Base-by-base conservation (phyloP, 352 stramenopile species). In the Lagenidium giganteum region DNA sequence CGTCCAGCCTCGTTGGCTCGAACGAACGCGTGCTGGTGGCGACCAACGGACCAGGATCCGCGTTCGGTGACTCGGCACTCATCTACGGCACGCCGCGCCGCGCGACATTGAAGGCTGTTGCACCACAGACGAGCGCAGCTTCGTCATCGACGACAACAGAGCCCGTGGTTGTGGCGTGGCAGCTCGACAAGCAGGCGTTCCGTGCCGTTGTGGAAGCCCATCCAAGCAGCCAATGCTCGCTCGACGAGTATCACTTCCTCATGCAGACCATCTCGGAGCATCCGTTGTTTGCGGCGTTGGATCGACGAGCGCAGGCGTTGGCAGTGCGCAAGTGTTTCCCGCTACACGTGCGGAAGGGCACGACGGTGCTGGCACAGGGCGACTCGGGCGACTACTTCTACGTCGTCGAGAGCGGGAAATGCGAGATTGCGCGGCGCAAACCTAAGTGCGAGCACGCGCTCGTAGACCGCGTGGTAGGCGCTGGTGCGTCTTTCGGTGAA, bases 401-500 rank as follows among this genome's bases (percentile, higher is more conserved):
- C 45, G 26, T 94, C 25, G 67, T 94, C 28, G 79, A 94, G 49
- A 72, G 52, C 5, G 80, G 83, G 27, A 64, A 73, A 23, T 94
- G 83, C 28, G 73, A 87, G 31, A 83, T 94, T 18, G 64, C 79
- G 35, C 69, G 83, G 6, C 53, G 67, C 13, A 92, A 94, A 21
- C 73, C 77, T 14, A 69, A 74, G 23, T 60, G 57, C 20, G 42
- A 55, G 1, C 51, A 63, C 6, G 48, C 72, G 21, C 73, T 88
- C 17, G 61, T 94, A 1, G 83, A 93, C 40, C 70, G 78, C 4
- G 53, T 84, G 17, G 80, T 94, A 22, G 80, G 80, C 2, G 59
- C 64, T 22, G 73, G 78, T 12, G 64, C 75, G 18, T 89, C 63
- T 42, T 98, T 99, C 62, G 96, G 95, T 8, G 96, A 99, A 75